Percentiles rank a stretch among this genome's conserved stretches.
These are phyloP conservation scores for Salvia hispanica DNA, from an alignment of 257 asterid species.

Conservation along the genomic window DNA sequence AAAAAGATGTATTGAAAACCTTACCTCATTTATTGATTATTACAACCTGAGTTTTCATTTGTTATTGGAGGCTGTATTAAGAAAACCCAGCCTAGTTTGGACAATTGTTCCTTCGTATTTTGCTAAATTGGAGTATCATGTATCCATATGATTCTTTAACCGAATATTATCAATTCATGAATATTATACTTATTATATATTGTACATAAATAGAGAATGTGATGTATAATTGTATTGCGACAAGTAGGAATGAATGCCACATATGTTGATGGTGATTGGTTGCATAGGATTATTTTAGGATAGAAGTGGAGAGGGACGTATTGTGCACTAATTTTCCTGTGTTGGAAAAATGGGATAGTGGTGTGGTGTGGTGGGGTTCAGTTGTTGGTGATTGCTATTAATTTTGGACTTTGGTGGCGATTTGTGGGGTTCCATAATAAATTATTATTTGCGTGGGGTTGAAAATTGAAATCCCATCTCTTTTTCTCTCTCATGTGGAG, in stretches of 20 bases:
- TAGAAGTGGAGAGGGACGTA: slow-evolving; percentile 4
- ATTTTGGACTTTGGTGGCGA: background rate
- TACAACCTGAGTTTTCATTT: slow-evolving; percentile 42
- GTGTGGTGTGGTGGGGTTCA: background rate
- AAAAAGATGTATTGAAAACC: slow-evolving; percentile 42
- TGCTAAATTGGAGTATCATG: slow-evolving; percentile 22
- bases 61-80: slow-evolving; percentile 48
- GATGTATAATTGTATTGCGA: background rate
- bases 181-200: background rate
- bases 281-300: background rate
- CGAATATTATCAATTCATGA: background rate
- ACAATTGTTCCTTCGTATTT: slow-evolving; percentile 34
- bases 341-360: slow-evolving; percentile 6
- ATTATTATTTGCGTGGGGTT: too few species aligned
- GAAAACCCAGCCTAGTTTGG: slow-evolving; percentile 36
- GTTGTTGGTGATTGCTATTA: background rate
- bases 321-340: slow-evolving; percentile 4
- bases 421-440: slow-evolving; percentile 2
- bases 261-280: slow-evolving; percentile 14
- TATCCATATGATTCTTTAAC: background rate
- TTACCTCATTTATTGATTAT: slow-evolving; percentile 49
- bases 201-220: background rate
- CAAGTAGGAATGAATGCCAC: background rate
- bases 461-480: too few species aligned
- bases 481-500: too few species aligned